Base-by-base conservation (phyloP, 495 filamentous ascomycete genomes). In the Penicillium diatomitis region DNA sequence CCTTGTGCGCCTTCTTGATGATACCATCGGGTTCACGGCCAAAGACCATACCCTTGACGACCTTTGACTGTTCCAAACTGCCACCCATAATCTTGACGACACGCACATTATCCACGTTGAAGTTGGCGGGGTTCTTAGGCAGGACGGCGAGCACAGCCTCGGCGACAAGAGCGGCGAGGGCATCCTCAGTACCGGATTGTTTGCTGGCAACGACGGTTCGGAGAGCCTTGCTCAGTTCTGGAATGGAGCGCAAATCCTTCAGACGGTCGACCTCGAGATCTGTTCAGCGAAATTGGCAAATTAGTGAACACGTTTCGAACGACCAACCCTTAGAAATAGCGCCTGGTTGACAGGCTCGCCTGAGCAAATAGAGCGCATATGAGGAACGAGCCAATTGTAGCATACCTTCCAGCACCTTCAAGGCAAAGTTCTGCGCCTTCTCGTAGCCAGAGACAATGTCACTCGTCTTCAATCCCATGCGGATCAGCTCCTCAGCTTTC, bases 51-150 rank as follows among this genome's bases (percentile, higher is more conserved):
- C 94, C 94, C 76, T 86, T 96, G 34, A 99, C 86, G 27, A 99
- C 92, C 52, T 82, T 81, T 61, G 87, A 92, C 69, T 97, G 90
- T 61, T 88, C 87, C 61, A 97, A 75, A 63, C 83, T 87, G 50
- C 94, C 92, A 54, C 94, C 94, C 94, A 99, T 96, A 57, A 99
- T 97, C 76, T 99, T 99, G 49, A 99, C 94, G 50, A 99, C 94
- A 43, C 94, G 88, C 54, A 99, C 83, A 63, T 97, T 99, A 75
- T 99, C 94, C 55, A 99, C 94, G 70, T 97, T 99, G 76, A 99
- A 99, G 74, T 96, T 96, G 63, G 75, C 65, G n/a, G 94, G 86
- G 73, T 97, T 94, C 75, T 96, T 97, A 51, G 94, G 94, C 41
- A 97, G 79, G 4, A 99, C 94, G 43, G 88, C 82, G 44, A 96